These are phyloP conservation scores for Debaryomyces castellii DNA, from an alignment of 805 yeast genomes.

Conservation along the genomic window DNA sequence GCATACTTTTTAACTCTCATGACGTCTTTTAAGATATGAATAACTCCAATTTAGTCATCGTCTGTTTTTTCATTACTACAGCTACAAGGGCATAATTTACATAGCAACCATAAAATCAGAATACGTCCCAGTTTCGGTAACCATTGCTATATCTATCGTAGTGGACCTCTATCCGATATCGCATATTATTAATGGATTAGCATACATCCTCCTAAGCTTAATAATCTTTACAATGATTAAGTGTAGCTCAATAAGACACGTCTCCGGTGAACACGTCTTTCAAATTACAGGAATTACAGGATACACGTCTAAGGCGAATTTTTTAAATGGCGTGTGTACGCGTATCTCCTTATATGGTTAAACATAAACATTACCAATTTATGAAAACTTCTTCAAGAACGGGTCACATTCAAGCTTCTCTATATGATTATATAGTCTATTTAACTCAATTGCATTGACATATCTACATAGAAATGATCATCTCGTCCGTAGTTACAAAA, in stretches of 20 bases:
- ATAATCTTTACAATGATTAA: not conserved
- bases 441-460: not conserved
- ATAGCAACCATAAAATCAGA: too few relatives aligned
- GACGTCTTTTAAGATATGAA: too few relatives aligned
- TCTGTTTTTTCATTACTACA: too few relatives aligned
- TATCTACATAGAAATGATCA: not conserved
- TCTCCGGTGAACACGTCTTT: not conserved
- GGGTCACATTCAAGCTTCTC: not conserved
- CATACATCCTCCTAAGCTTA: not conserved
- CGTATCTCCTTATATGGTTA: conserved; percentile 4
- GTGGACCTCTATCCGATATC: not conserved
- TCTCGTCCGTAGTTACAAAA: not conserved
- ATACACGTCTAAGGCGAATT: not conserved
- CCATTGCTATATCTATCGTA: too few relatives aligned
- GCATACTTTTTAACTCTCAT: not conserved
- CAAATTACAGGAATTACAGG: not conserved
- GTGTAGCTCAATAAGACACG: not conserved
- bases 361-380: conserved; percentile 2
- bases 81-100: too few relatives aligned
- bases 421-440: not conserved
- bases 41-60: too few relatives aligned
- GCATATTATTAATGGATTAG: not conserved
- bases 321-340: conserved; percentile 1
- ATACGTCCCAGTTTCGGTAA: too few relatives aligned
- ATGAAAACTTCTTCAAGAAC: not conserved